phyloP scores from a whole-genome alignment of 441 rosid genomes.

The Aleurites moluccanus region DNA sequence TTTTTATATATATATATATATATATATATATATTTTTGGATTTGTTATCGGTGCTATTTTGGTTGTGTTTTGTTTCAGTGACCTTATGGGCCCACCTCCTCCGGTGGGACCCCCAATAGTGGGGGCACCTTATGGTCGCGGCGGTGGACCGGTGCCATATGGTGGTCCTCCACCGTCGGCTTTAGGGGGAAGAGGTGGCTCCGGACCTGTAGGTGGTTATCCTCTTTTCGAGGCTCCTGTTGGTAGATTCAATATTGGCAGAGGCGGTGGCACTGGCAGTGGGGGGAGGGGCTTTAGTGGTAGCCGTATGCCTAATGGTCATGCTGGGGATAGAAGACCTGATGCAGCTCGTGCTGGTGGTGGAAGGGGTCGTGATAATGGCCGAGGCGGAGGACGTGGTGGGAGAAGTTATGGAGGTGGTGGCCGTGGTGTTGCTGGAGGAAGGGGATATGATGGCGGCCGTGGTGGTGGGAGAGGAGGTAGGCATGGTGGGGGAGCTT shows the following conservation, averaged over 20 bases:
- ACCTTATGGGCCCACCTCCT: conserved; percentile 42
- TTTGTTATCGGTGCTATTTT: not conserved
- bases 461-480: conserved; percentile 54
- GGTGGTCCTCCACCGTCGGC: conserved; percentile 46
- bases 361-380: conserved; percentile 31
- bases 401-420: conserved; percentile 35
- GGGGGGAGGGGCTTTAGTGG: conserved; percentile 19
- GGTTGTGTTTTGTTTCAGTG: conserved; percentile 40
- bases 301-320: conserved; percentile 11
- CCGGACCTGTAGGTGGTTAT: conserved; percentile 34
- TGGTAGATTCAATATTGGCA: conserved; percentile 40
- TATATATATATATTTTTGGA: not conserved
- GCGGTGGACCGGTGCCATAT: conserved; percentile 42
- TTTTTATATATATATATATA: not conserved
- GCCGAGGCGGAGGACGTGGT: conserved; percentile 27
- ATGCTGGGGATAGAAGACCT: conserved; percentile 23
- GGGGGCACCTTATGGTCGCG: conserved; percentile 44
- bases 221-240: conserved; percentile 53
- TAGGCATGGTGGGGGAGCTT: conserved; percentile 48
- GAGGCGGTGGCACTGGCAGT: conserved; percentile 27
- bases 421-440: conserved; percentile 32
- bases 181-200: conserved; percentile 42
- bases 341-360: conserved; percentile 26
- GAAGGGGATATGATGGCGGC: conserved; percentile 39
- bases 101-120: conserved; percentile 36